Conservation (phyloP, 108 stramenopile genomes). For the Aureococcus anophagefferens region DNA sequence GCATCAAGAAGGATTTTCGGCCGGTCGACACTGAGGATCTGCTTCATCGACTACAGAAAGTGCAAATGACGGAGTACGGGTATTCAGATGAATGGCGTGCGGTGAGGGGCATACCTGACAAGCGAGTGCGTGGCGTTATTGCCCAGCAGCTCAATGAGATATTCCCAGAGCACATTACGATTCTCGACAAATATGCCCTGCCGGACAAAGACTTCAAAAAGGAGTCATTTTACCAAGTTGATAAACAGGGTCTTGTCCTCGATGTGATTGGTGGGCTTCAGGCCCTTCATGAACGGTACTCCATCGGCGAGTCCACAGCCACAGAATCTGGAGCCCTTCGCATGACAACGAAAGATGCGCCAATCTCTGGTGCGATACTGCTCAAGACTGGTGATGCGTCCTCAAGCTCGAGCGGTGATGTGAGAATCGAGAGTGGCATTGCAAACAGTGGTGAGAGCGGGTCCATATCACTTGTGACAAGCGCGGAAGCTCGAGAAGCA, state of each 20-base stretch:
- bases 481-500: no score
- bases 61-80: slow-evolving; percentile 49
- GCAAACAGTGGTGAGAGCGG: no score
- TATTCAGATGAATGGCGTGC: slow-evolving; percentile 63
- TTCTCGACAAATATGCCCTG: slow-evolving; percentile 40
- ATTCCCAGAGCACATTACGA: slow-evolving; percentile 62
- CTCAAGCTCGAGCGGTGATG: no score
- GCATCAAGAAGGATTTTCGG: slow-evolving; percentile 57
- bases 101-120: slow-evolving; percentile 28
- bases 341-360: neutral
- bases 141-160: slow-evolving; percentile 59
- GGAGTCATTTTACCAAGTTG: slow-evolving; percentile 42
- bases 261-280: slow-evolving; percentile 34
- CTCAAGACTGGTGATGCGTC: no score
- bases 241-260: slow-evolving; percentile 29
- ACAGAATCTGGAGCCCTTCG: neutral
- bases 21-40: slow-evolving; percentile 50
- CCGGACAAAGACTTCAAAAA: slow-evolving; percentile 43
- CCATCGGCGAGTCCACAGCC: neutral
- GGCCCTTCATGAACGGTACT: slow-evolving; percentile 11
- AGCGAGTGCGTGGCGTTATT: slow-evolving; percentile 57
- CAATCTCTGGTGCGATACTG: neutral
- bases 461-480: no score
- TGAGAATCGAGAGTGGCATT: no score
- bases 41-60: slow-evolving; percentile 48